A percentile compares a stretch with the other conserved stretches of the same genome.
Conservation (phyloP, 2,329 filamentous ascomycete genomes). For the Fonsecaea pugnacius region DNA sequence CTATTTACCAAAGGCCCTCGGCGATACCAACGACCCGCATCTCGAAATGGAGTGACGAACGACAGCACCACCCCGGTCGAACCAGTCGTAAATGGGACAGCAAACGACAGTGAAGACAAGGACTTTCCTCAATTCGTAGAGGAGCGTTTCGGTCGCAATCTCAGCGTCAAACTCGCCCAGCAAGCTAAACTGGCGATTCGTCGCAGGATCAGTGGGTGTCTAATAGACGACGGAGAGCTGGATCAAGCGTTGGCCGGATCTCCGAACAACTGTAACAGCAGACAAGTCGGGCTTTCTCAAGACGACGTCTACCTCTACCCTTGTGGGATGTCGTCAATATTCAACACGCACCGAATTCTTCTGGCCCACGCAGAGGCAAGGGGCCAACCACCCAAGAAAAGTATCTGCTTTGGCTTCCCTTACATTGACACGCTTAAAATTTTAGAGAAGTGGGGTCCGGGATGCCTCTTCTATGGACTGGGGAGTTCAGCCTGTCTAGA, state of each 20-base stretch:
- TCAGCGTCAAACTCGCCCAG: conserved; percentile 76
- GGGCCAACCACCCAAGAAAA: conserved; percentile 55
- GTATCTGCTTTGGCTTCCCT: conserved; percentile 93
- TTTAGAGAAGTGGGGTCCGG: conserved; percentile 89
- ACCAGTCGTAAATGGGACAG: conserved; percentile 29
- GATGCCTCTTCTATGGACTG: conserved; percentile 84
- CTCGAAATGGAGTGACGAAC: conserved; percentile 53
- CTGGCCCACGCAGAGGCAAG: conserved; percentile 65
- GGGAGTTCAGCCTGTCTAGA: conserved; percentile 78
- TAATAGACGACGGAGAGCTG: conserved; percentile 73
- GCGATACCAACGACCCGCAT: conserved; percentile 72
- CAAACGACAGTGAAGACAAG: conserved; percentile 49
- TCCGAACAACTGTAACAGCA: conserved; percentile 39
- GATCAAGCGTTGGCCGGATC: conserved; percentile 59
- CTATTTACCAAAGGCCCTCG: conserved; percentile 70
- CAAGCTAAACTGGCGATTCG: conserved; percentile 85
- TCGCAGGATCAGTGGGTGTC: conserved; percentile 82
- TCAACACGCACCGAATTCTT: conserved; percentile 78
- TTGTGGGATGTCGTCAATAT: conserved; percentile 94
- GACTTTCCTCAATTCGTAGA: conserved; percentile 85
- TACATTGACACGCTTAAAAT: conserved; percentile 98
- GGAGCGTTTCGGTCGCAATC: conserved; percentile 89
- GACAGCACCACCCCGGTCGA: conserved; percentile 27
- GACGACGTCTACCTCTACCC: conserved; percentile 89
- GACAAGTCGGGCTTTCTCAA: conserved; percentile 69